Evolutionary conservation across 495 filamentous ascomycete genomes (phyloP), one percentile per base, ranked within the genome.

Genomic region (Recurvomyces mirabilis): DNA sequence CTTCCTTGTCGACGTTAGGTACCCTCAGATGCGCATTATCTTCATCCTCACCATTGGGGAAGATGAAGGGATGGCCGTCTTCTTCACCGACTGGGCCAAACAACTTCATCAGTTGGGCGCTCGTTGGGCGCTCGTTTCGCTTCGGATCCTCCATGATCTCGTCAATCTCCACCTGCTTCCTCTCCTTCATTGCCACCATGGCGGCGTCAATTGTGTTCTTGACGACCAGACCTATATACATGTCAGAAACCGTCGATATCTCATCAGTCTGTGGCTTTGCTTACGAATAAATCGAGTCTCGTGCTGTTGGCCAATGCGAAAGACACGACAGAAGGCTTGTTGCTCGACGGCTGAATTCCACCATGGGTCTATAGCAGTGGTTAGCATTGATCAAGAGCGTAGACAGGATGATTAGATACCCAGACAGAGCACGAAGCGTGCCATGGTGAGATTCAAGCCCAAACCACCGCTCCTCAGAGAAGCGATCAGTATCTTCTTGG

Each of bases 321-420:
- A 73, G 5, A 82, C 63, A 0, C 79, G 72, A 23, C 69, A 75
- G 51, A 80, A 80, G 0, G 80, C 80, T 61, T 78, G 67, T 32
- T 62, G 53, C 29, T 60, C 57, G 5, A 56, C 28, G 7, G 49
- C 44, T 10, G 12, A 25, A 37, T 5, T 14, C 15, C 12, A 17
- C 19, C 15, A 36, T 23, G 48, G 37, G 14, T 50, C 51, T 9
- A n/a, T n/a, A n/a, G n/a, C n/a, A n/a, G n/a, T n/a, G n/a, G n/a
- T n/a, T n/a, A n/a, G n/a, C n/a, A n/a, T n/a, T n/a, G n/a, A n/a
- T n/a, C n/a, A n/a, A n/a, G n/a, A n/a, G n/a, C n/a, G n/a, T n/a
- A n/a, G n/a, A n/a, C n/a, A n/a, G n/a, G n/a, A 76, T 68, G 25
- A 69, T 64, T 0, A 58, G 5, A 44, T 47, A 28, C 55, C 51